Evolutionary conservation across 2,329 filamentous ascomycete species (phyloP).

Genomic region (Alternaria angustiovoidea): DNA sequence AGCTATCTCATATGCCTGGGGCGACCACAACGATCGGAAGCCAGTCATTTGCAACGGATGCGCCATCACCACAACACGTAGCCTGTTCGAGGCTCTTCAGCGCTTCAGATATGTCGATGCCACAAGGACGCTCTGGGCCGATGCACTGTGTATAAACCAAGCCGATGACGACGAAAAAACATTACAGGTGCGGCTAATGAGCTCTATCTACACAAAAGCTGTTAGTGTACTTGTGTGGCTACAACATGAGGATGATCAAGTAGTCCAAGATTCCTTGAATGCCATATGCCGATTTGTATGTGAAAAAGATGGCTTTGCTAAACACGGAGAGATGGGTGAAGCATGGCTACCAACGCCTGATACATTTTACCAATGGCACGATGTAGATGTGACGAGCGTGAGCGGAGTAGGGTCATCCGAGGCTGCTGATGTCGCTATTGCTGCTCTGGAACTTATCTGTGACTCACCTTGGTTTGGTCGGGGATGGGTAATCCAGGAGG

Average conservation of each 20-base stretch:
- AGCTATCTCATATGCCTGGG: conserved; percentile 25
- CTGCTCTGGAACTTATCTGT: background rate
- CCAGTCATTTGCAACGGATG: background rate
- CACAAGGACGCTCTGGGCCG: conserved; percentile 29
- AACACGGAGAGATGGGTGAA: too few relatives aligned
- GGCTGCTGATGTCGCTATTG: background rate
- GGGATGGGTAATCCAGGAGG: background rate
- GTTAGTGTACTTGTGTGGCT: conserved; percentile 4
- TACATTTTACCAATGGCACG: background rate
- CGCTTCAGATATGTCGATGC: background rate
- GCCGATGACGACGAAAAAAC: conserved; percentile 35
- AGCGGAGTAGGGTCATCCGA: too few relatives aligned
- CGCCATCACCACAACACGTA: background rate
- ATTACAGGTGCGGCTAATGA: conserved; percentile 46
- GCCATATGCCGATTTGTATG: background rate
- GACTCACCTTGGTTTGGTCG: background rate
- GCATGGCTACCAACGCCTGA: rapidly evolving
- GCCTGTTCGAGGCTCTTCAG: conserved; percentile 9
- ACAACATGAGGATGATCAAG: background rate
- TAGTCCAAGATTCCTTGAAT: background rate
- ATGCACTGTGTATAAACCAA: conserved; percentile 47
- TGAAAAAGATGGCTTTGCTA: background rate
- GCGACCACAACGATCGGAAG: background rate
- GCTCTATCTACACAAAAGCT: background rate
- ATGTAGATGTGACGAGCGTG: background rate